phyloP scores from a whole-genome alignment of 106 monocot genomes.

The Phalaenopsis equestris region DNA sequence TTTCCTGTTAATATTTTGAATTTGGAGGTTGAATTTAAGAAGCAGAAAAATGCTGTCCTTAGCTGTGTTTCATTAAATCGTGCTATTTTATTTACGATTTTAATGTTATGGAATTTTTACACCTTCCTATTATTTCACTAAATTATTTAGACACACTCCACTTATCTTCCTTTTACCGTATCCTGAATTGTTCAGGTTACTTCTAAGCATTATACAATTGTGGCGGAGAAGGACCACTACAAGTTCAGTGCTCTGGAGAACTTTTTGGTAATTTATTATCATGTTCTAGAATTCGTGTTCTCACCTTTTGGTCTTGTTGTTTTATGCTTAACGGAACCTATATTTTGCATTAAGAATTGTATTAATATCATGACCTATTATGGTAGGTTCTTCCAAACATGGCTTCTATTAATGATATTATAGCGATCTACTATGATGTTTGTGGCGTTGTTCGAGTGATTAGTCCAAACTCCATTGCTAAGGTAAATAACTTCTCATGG shows the following conservation, averaged over 20 bases:
- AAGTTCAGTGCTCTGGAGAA: constrained; percentile 65
- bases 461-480: constrained; percentile 49
- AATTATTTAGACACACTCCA: background rate
- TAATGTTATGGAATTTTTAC: background rate
- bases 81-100: background rate
- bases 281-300: background rate
- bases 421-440: constrained; percentile 67
- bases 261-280: constrained; percentile 54
- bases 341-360: background rate
- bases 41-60: background rate
- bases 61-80: background rate
- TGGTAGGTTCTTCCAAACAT: constrained; percentile 84
- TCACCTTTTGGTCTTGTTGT: background rate
- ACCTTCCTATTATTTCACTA: background rate
- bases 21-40: background rate
- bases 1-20: background rate
- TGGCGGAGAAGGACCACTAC: constrained; percentile 73
- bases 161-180: background rate
- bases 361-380: constrained; percentile 1
- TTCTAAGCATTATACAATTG: constrained; percentile 70
- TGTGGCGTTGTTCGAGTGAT: constrained; percentile 64
- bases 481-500: constrained; percentile 29
- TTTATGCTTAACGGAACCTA: background rate
- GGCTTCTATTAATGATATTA: constrained; percentile 70
- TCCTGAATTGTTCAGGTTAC: constrained; percentile 54